A percentile compares a stretch with the other conserved stretches of the same genome.
phyloP scores from a whole-genome alignment of 2,329 filamentous ascomycete genomes.

The Arachnomyces sp. region DNA sequence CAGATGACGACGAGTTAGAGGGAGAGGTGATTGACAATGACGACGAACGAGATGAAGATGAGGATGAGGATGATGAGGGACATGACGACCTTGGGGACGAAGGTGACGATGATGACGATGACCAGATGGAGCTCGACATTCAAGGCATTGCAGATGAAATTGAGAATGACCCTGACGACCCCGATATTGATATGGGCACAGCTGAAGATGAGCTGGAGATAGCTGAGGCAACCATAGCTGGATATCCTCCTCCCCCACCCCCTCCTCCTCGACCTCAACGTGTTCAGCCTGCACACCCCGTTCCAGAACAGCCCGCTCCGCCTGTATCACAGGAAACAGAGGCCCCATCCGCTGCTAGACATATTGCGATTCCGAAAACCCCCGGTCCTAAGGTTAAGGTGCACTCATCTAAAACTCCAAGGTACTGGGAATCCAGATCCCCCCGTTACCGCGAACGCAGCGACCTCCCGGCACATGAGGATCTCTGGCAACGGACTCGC shows the following conservation, averaged over 20 bases:
- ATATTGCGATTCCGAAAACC: constrained; percentile 69
- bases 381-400: constrained; percentile 47
- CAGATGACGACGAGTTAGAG: constrained; percentile 31
- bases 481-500: constrained; percentile 80
- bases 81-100: constrained; percentile 39
- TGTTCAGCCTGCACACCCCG: constrained; percentile 56
- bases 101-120: constrained; percentile 40
- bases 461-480: constrained; percentile 64
- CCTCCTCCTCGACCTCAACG: constrained; percentile 54
- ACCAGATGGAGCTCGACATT: constrained; percentile 23
- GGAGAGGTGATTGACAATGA: constrained; percentile 40
- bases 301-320: constrained; percentile 63
- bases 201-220: constrained; percentile 63
- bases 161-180: constrained; percentile 24
- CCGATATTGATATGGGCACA: constrained; percentile 45
- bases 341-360: constrained; percentile 6
- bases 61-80: constrained; percentile 20
- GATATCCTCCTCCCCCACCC: constrained; percentile 59
- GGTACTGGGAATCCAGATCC: constrained; percentile 82
- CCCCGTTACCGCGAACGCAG: constrained; percentile 45
- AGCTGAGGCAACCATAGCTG: constrained; percentile 68
- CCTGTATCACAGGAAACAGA: background rate
- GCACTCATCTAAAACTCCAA: constrained; percentile 44
- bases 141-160: constrained; percentile 15
- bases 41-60: constrained; percentile 17